Base-by-base conservation (phyloP, 208 protist genomes). In the Blastocrithidia nonstop region DNA sequence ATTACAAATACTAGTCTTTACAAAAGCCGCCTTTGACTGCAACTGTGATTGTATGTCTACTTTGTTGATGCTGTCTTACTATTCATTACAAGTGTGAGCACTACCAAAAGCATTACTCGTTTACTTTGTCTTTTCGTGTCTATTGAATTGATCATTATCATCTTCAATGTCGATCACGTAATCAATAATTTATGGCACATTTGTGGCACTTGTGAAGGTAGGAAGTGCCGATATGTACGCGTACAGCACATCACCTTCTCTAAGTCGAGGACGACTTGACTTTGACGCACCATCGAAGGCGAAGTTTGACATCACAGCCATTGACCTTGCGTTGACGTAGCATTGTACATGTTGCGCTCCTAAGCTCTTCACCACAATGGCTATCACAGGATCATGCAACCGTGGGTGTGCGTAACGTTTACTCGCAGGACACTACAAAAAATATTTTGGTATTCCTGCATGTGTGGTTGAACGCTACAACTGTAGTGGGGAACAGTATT, bases 231-330 rank as follows among this genome's bases (percentile, higher is more conserved):
- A 66, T 39, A 92, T 73, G 54, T 77, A 68, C 26, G 65, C 65
- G 64, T 88, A 88, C 8, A 93, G 57, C 5, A 83, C 48, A 41
- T 86, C 75, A 0, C 83, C 83, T 32, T 86, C 77, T 27, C 45
- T 38, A 3, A 88, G 50, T 0, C 77, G 66, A n/a, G 83, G 83
- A 0, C 65, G 61, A 43, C 62, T 88, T 6, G 66, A 50, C 50
- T 88, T 88, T 2, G 75, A 89, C 9, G 83, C 83, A 17, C 83
- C 83, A 36, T 93, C 83, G 39, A 93, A 93, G 41, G 62, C 65
- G 4, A 87, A 39, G 5, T 66, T 71, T 45, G 86, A 76, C 20
- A 93, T 61, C 37, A 73, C 61, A 16, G 67, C 78, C 3, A 71
- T 41, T 3, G 57, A 26, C 0, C 58, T 20, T 17, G 66, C 66